Base-by-base conservation (phyloP, 2,329 filamentous ascomycete genomes). In the Tolypocladium capitatum region DNA sequence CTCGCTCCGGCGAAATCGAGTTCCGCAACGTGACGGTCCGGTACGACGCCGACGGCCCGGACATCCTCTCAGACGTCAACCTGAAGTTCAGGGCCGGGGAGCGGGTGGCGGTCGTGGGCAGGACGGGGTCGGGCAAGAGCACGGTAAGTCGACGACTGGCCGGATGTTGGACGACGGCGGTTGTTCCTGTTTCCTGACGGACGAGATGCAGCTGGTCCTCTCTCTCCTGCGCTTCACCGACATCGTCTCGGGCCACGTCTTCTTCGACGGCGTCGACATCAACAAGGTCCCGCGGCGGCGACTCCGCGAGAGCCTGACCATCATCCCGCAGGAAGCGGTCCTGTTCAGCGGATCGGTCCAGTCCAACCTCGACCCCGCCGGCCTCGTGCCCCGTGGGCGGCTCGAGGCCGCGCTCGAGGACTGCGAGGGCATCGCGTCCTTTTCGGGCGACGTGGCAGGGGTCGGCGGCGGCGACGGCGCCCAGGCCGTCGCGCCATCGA, bases 121-220 rank as follows among this genome's bases (percentile, higher is more conserved):
- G 87, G 10, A 94, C 87, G 0, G 82, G 85, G 0, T 88, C 84
- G 5, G 88, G 88, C 4, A 94, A 94, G 64, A 88, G 83, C 45
- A 94, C 87, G 0, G 74, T 91, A 60, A 61, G 71, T 62, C 20
- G n/a, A n/a, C 30, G n/a, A 3, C 9, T 9, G 14, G 14, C 21
- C 10, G 10, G 18, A 32, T 14, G 14, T n/a, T 20, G 3, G 1
- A 24, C 49, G 27, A 14, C 9, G 1, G 46, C 47, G 3, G 31
- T 13, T 33, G 31, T 13, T 33, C 11, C 31, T 30, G 2, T 16
- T 16, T 24, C 4, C 32, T 46, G 14, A 31, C 11, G n/a, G n/a
- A 35, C 4, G 34, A 16, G 34, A 16, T 41, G 4, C 21, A 66
- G 70, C 56, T 76, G 7, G 69, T 78, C 0, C 61, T 80, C 5